These are phyloP conservation scores for Globisporangium irregulare DNA, from an alignment of 352 stramenopile species.

Conservation along the genomic window DNA sequence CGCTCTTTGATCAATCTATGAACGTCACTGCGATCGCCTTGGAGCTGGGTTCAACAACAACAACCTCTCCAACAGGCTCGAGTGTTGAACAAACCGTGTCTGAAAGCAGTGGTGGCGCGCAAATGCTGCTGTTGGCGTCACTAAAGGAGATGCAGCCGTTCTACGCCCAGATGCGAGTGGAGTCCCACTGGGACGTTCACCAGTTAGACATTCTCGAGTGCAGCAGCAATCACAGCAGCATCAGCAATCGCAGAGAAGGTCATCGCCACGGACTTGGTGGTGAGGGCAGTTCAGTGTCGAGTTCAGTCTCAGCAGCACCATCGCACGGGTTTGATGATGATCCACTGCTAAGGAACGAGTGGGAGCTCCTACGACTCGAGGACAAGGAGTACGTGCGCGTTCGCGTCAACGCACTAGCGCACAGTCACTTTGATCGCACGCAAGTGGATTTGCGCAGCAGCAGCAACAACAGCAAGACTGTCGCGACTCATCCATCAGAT, in stretches of 20 bases:
- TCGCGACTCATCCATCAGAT: not conserved
- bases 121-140: not conserved
- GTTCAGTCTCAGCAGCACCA: not conserved
- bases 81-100: not conserved
- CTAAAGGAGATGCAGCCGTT: not conserved
- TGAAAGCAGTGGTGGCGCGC: not conserved
- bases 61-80: not conserved
- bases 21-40: conserved; percentile 1
- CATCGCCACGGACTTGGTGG: too few relatives aligned
- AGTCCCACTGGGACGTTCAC: conserved; percentile 17
- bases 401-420: conserved; percentile 33
- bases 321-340: conserved; percentile 26
- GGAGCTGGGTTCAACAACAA: not conserved
- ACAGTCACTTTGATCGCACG: conserved; percentile 35
- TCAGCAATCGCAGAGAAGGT: not conserved
- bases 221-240: conserved; percentile 1
- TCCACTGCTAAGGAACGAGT: conserved; percentile 34
- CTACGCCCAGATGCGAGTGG: not conserved
- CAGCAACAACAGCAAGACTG: not conserved
- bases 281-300: not conserved
- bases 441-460: conserved; percentile 25
- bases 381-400: conserved; percentile 33
- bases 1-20: conserved; percentile 12
- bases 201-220: conserved; percentile 18
- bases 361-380: conserved; percentile 32